A percentile compares a stretch with the other conserved stretches of the same genome.
Conservation (phyloP, 2,329 filamentous ascomycete species). For the Ophiostoma novo-ulmi region DNA sequence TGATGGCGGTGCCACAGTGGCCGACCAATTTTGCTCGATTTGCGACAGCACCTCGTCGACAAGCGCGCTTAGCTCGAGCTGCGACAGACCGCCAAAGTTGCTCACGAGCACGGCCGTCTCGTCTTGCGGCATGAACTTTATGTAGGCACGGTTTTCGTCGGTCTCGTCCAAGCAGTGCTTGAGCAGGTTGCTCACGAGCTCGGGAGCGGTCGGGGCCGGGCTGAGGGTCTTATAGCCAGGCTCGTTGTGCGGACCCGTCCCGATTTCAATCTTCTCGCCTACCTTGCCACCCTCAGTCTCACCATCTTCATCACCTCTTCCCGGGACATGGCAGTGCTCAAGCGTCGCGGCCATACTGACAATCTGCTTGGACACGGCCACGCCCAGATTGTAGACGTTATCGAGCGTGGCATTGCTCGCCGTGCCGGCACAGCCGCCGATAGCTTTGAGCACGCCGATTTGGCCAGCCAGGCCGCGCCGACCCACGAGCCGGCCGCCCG, state of each 20-base stretch:
- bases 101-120: constrained; percentile 52
- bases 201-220: constrained; percentile 45
- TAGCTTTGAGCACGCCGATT: constrained; percentile 54
- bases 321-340: constrained; percentile 57
- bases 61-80: constrained; percentile 52
- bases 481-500: constrained; percentile 54
- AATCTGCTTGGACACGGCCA: constrained; percentile 47
- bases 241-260: constrained; percentile 64
- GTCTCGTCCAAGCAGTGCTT: constrained; percentile 54
- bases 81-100: constrained; percentile 56
- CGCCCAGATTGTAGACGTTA: constrained; percentile 46
- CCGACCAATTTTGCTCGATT: constrained; percentile 41
- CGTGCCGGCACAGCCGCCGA: constrained; percentile 43
- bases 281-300: constrained; percentile 34
- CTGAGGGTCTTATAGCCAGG: constrained; percentile 55
- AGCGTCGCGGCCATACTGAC: constrained; percentile 55
- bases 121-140: constrained; percentile 43
- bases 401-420: constrained; percentile 43
- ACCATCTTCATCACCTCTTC: constrained; percentile 43
- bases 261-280: constrained; percentile 51
- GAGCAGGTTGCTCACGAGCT: constrained; percentile 54
- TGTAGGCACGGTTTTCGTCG: constrained; percentile 47
- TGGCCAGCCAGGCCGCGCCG: constrained; percentile 58
- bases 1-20: constrained; percentile 41
- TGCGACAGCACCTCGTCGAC: constrained; percentile 51